These are phyloP conservation scores for Flaveria linearis DNA, from an alignment of 129 eudicot genomes.

Conservation along the genomic window DNA sequence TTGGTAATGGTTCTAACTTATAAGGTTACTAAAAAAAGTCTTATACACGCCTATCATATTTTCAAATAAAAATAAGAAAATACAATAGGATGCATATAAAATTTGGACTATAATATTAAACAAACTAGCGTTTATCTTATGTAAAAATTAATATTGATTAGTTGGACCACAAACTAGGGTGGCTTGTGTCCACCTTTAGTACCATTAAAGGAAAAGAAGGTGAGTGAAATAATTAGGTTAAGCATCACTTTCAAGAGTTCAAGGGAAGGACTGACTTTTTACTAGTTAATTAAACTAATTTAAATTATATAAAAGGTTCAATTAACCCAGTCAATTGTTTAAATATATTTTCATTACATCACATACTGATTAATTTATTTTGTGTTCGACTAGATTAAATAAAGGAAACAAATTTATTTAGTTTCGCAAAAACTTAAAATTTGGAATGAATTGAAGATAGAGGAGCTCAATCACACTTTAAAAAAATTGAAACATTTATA, in stretches of 20 bases:
- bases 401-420: no score
- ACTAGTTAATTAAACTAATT: not conserved
- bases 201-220: conserved; percentile 7
- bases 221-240: conserved; percentile 18
- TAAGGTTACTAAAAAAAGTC: no score
- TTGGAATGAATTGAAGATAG: no score
- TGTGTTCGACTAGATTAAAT: no score
- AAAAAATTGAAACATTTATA: no score
- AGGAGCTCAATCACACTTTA: no score
- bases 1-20: no score
- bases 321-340: not conserved
- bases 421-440: no score
- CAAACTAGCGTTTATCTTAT: not conserved
- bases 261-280: not conserved
- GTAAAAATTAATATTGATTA: not conserved
- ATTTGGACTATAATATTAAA: not conserved
- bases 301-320: not conserved
- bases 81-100: not conserved
- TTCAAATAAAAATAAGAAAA: no score
- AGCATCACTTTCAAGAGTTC: conserved; percentile 26
- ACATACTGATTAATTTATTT: no score
- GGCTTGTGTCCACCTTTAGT: conserved; percentile 6
- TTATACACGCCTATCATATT: no score
- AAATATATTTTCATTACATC: no score
- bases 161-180: not conserved